A percentile compares a stretch with the other conserved stretches of the same genome.
Evolutionary conservation across 257 asterid genomes (phyloP).

Genomic region (Nicotiana knightiana): DNA sequence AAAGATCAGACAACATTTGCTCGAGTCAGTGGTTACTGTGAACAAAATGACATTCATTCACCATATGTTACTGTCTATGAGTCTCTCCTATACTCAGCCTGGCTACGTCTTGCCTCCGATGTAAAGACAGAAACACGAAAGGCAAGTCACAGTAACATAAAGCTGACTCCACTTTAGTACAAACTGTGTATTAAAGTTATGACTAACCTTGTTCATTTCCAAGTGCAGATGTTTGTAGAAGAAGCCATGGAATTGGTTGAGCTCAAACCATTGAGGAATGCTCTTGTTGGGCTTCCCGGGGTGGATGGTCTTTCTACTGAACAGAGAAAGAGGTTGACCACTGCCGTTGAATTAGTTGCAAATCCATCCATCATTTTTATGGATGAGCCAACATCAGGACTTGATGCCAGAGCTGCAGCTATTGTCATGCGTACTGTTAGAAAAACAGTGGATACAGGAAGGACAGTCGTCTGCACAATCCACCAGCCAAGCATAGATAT

Average conservation of each 20-base stretch:
- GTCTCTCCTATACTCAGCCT: constrained; percentile 81
- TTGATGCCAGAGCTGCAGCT: constrained; percentile 93
- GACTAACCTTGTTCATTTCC: not conserved
- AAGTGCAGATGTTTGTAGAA: constrained; percentile 72
- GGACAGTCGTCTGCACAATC: constrained; percentile 83
- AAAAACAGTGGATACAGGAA: constrained; percentile 80
- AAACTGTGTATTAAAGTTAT: not conserved
- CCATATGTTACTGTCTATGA: constrained; percentile 81
- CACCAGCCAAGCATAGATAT: constrained; percentile 90
- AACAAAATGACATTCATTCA: constrained; percentile 84
- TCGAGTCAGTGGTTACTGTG: constrained; percentile 88
- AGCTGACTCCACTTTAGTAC: not conserved
- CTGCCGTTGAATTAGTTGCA: constrained; percentile 80
- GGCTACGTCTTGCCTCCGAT: constrained; percentile 85
- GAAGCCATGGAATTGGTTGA: constrained; percentile 87
- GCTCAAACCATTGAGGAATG: constrained; percentile 56
- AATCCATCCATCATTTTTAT: constrained; percentile 84
- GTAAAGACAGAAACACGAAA: constrained; percentile 59
- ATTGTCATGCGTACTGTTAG: constrained; percentile 82
- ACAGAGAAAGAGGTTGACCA: constrained; percentile 78
- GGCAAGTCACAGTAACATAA: constrained; percentile 30
- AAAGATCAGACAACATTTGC: constrained; percentile 78
- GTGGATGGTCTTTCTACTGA: constrained; percentile 82
- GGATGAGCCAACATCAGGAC: constrained; percentile 93
- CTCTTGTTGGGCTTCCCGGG: constrained; percentile 85